Evolutionary conservation across 2,329 filamentous ascomycete genomes (phyloP), one percentile per base, ranked within the genome.

Genomic region (Amauroascus verrucosus): DNA sequence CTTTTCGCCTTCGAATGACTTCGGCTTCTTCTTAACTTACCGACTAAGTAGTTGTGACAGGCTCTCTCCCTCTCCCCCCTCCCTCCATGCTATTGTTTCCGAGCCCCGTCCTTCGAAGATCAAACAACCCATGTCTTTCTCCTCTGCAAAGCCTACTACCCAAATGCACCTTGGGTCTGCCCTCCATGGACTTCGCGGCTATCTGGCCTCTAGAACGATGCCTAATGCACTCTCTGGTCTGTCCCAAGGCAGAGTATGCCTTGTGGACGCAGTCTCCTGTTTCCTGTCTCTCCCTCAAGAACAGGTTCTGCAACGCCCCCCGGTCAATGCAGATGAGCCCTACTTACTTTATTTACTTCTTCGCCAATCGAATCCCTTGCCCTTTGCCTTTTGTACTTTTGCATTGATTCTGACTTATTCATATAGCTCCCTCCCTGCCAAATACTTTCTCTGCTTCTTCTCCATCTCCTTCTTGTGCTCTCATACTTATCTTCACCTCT

Each of bases 181-280:
- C 3, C 35, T 26, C 18, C 46, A 37, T 11, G 6, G n/a, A 6
- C 26, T 22, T 47, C 47, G 48, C 37, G 55, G 48, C 30, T 55
- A 53, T 57, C 53, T 50, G 48, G 28, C 48, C 48, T 40, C 37
- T 49, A 48, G 49, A 50, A 22, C 44, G 52, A 50, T 57, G 53
- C 55, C 55, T 48, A 44, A 50, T 50, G 24, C 48, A 43, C 6
- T 32, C 5, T 18, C n/a, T 20, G 40, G 13, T 33, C 16, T n/a
- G 41, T 45, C 41, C 41, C 48, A 43, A 33, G 38, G 38, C 48
- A 43, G 22, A 32, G 22, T 50, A 14, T 43, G 48, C 48, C 48
- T 50, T 50, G 48, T 32, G 48, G 35, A 50, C 14, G 22, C 20
- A 16, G 33, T 18, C 6, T 35, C 47, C 24, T 48, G 44, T 38